A percentile compares a stretch with the other conserved stretches of the same genome.
phyloP scores from a whole-genome alignment of 345 rosid species.

The Carallia pectinifolia region DNA sequence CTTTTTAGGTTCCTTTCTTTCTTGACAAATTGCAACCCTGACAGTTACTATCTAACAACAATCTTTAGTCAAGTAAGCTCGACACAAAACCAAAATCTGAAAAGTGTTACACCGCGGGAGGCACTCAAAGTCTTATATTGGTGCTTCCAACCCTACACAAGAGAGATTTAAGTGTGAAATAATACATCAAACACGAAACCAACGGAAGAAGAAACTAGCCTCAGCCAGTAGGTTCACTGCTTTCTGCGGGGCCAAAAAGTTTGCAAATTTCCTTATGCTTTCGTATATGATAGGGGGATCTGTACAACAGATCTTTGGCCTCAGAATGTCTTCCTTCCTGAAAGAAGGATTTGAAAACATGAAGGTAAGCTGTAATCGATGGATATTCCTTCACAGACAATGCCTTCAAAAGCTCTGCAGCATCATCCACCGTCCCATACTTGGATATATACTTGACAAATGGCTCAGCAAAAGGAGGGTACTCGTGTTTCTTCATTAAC shows the following conservation, averaged over 20 bases:
- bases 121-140: too few species aligned
- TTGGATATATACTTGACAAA: conserved; percentile 61
- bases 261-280: conserved; percentile 50
- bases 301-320: conserved; percentile 66
- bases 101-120: too few species aligned
- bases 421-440: conserved; percentile 69
- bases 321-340: conserved; percentile 74
- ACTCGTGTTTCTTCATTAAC: conserved; percentile 62
- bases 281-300: conserved; percentile 75
- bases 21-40: too few species aligned
- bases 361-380: conserved; percentile 47
- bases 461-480: conserved; percentile 61
- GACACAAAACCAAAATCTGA: too few species aligned
- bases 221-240: conserved; percentile 7
- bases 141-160: not conserved
- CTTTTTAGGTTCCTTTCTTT: too few species aligned
- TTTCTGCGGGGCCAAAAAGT: conserved; percentile 58
- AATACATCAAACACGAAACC: not conserved
- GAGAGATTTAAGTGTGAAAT: not conserved
- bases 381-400: conserved; percentile 62
- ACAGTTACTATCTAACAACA: too few species aligned
- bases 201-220: not conserved
- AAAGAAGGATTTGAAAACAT: conserved; percentile 56
- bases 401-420: conserved; percentile 60
- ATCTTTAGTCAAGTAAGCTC: too few species aligned